phyloP scores from a whole-genome alignment of 2,329 filamentous ascomycete species.

The Talaromyces sp. region DNA sequence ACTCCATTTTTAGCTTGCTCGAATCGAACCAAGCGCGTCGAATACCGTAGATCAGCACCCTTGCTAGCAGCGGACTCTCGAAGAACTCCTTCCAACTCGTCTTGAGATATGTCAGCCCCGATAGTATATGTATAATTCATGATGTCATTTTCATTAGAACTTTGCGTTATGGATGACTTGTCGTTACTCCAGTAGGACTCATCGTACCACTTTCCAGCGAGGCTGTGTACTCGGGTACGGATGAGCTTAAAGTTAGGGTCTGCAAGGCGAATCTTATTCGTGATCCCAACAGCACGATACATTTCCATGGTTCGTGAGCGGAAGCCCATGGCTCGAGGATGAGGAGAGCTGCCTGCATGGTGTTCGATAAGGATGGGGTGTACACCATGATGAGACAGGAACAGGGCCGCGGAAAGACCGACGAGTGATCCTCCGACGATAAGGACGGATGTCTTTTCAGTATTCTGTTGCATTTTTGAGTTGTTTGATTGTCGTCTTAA shows the following conservation, averaged over 20 bases:
- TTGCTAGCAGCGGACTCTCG: slow-evolving; percentile 24
- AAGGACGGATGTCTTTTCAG: slow-evolving; percentile 21
- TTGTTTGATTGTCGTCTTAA: background rate
- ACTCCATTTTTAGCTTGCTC: slow-evolving; percentile 22
- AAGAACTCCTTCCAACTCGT: slow-evolving; percentile 37
- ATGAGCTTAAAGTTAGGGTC: slow-evolving; percentile 16
- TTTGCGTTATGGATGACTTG: background rate
- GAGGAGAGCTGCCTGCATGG: slow-evolving; percentile 27
- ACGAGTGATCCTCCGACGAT: slow-evolving; percentile 38
- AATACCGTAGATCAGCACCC: slow-evolving; percentile 28
- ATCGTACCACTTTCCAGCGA: slow-evolving; percentile 17
- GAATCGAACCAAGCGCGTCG: slow-evolving; percentile 21
- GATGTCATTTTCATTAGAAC: slow-evolving; percentile 1
- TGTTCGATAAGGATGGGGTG: slow-evolving; percentile 34
- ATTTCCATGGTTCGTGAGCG: slow-evolving; percentile 37
- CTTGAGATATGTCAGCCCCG: slow-evolving; percentile 32
- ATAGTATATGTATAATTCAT: slow-evolving; percentile 18
- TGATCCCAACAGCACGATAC: slow-evolving; percentile 23
- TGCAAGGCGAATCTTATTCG: slow-evolving; percentile 16
- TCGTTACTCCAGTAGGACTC: slow-evolving; percentile 15
- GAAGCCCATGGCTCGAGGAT: slow-evolving; percentile 35
- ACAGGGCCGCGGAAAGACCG: slow-evolving; percentile 35
- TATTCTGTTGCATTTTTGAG: background rate
- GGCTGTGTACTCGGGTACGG: slow-evolving; percentile 17
- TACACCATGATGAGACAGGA: slow-evolving; percentile 27